Evolutionary conservation across 768 basidiomycete species (phyloP), one percentile per base, ranked within the genome.

Genomic region (Paxillus involutus): DNA sequence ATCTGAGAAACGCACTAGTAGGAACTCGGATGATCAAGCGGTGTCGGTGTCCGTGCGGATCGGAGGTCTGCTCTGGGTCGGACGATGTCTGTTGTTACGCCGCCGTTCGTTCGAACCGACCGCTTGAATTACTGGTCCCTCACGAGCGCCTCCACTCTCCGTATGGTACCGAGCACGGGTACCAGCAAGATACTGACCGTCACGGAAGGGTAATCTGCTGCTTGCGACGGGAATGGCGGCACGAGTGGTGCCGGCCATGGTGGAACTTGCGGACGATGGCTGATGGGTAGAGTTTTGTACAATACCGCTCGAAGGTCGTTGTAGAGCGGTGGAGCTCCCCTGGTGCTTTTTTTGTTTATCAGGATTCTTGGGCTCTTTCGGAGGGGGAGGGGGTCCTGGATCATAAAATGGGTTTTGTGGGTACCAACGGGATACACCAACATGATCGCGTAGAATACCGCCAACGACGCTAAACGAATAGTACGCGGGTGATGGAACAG

Each of bases 371-470:
- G 61, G 60, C 24, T 62, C 53, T 42, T 63, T 75, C 19, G 80
- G 81, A 21, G 80, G 80, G 1, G 86, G 84, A 0, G 77, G 81
- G 8, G 85, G 86, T 1, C 87, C 88, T 35, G 87, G 84, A 67
- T 90, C 86, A 65, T 90, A 90, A 46, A 76, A 64, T 2, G 89
- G 86, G 59, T 89, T 90, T 51, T 70, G 64, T 3, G 84, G 72
- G 26, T 65, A 62, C 89, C 89, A 91, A 12, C 64, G 63, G 49
- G 35, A 35, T 19, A 58, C 30, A 7, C 71, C 67, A 19, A 48
- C 36, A 29, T 74, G 71, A 37, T 83, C 75, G 52, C 73, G 74
- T 43, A 82, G 68, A 14, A 58, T 59, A 6, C 86, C 86, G 43
- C 65, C 58, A 39, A 83, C 61, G 36, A 74, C 59, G 60, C 84